phyloP scores from a whole-genome alignment of 139 green algal genomes.

The Chlorella sp. region DNA sequence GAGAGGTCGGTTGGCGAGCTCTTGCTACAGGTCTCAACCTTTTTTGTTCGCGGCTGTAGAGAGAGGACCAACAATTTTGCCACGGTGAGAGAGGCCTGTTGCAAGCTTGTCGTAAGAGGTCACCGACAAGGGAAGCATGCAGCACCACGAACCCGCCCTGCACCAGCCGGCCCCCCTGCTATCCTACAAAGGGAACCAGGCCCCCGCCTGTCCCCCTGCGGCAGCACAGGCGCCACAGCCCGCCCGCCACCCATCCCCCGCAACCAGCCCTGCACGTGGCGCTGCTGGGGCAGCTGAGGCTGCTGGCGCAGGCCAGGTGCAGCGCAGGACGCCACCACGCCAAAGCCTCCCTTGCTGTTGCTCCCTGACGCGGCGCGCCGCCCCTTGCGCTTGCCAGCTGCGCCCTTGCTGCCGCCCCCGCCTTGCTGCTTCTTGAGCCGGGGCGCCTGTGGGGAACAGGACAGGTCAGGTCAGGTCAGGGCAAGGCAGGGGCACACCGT shows the following conservation, averaged over 20 bases:
- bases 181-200: too few relatives aligned
- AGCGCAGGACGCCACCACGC: not conserved
- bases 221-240: not conserved
- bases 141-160: too few relatives aligned
- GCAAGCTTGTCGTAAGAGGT: too few relatives aligned
- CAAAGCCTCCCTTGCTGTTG: too few relatives aligned
- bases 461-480: not conserved
- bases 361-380: too few relatives aligned
- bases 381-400: not conserved
- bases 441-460: not conserved
- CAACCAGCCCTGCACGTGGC: not conserved
- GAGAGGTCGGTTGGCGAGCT: too few relatives aligned
- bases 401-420: not conserved
- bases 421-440: not conserved
- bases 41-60: too few relatives aligned
- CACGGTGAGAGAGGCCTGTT: too few relatives aligned
- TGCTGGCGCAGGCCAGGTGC: not conserved
- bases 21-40: too few relatives aligned
- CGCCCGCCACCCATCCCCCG: not conserved
- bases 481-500: not conserved
- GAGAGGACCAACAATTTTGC: too few relatives aligned
- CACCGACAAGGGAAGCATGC: too few relatives aligned
- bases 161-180: too few relatives aligned
- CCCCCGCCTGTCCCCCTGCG: not conserved
- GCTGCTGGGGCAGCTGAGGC: not conserved